Conservation (phyloP, 1,284 basidiomycete species). For the Sporisorium reilianum region DNA sequence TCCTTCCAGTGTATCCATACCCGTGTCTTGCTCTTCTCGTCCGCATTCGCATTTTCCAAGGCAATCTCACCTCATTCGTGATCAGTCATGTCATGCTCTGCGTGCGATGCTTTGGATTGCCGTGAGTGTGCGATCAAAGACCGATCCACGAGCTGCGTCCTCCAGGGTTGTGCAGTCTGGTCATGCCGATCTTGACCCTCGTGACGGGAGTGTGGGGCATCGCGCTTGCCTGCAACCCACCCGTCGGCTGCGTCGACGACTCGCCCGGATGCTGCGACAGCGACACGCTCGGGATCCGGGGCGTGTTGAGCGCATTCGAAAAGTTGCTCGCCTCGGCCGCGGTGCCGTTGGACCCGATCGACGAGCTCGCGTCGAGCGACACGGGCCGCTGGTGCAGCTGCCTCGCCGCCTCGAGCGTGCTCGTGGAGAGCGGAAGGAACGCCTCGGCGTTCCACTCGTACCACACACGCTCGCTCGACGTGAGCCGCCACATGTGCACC, state of each 20-base stretch:
- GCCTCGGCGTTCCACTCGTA: conserved; percentile 98
- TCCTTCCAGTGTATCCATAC: conserved; percentile 11
- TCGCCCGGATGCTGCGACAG: conserved; percentile 14
- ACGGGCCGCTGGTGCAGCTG: conserved; percentile 19
- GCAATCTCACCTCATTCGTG: conserved; percentile 3
- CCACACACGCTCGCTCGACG: conserved; percentile 85
- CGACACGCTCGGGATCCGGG: conserved; percentile 51
- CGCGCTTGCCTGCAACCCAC: conserved; percentile 21
- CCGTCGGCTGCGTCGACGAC: background rate
- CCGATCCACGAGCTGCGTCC: conserved; percentile 92
- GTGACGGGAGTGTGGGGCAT: conserved; percentile 13
- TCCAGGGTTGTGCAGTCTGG: conserved; percentile 86
- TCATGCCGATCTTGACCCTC: conserved; percentile 89
- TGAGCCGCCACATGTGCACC: conserved; percentile 93
- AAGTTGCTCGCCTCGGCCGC: conserved; percentile 41
- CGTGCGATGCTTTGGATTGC: background rate
- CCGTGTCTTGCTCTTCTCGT: background rate
- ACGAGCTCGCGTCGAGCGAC: conserved; percentile 39
- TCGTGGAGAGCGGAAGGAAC: conserved; percentile 76
- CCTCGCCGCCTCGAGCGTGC: conserved; percentile 12
- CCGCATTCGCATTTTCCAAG: conserved; percentile 15
- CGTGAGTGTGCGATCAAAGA: conserved; percentile 17
- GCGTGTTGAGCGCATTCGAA: conserved; percentile 62
- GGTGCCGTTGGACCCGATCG: conserved; percentile 26
- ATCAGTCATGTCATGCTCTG: background rate